phyloP scores from a whole-genome alignment of 768 basidiomycete genomes.

The Hydnum rufescens region DNA sequence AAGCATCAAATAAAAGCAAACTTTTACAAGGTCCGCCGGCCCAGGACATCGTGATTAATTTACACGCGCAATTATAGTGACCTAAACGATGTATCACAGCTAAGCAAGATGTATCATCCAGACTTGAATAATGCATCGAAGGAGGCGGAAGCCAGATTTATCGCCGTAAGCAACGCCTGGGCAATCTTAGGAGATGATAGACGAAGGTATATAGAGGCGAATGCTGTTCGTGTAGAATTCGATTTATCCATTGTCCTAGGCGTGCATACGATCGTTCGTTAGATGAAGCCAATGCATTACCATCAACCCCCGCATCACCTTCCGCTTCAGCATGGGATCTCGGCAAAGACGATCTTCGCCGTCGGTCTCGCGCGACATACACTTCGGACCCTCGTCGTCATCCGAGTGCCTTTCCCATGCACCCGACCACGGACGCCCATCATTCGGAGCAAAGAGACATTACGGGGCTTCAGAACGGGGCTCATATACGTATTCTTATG shows the following conservation, averaged over 20 bases:
- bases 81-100: not conserved
- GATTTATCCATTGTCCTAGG: conserved; percentile 3
- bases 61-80: not conserved
- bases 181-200: conserved; percentile 10
- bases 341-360: conserved; percentile 3
- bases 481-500: not conserved
- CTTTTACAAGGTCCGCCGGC: conserved; percentile 11
- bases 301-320: not conserved
- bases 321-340: not conserved
- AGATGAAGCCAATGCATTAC: not conserved
- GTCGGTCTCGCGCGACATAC: conserved; percentile 8
- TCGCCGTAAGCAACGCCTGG: conserved; percentile 9
- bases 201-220: conserved; percentile 2
- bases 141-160: conserved; percentile 8
- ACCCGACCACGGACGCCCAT: not conserved
- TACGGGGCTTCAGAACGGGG: not conserved
- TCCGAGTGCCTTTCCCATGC: not conserved
- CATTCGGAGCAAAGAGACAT: not conserved
- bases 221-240: not conserved
- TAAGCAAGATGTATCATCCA: conserved; percentile 11
- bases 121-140: conserved; percentile 6
- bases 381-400: conserved; percentile 7
- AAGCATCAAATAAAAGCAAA: conserved; percentile 9
- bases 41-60: not conserved
- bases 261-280: conserved; percentile 10